Conservation (phyloP, 23 red algal species). For the Agarophyton chilense region DNA sequence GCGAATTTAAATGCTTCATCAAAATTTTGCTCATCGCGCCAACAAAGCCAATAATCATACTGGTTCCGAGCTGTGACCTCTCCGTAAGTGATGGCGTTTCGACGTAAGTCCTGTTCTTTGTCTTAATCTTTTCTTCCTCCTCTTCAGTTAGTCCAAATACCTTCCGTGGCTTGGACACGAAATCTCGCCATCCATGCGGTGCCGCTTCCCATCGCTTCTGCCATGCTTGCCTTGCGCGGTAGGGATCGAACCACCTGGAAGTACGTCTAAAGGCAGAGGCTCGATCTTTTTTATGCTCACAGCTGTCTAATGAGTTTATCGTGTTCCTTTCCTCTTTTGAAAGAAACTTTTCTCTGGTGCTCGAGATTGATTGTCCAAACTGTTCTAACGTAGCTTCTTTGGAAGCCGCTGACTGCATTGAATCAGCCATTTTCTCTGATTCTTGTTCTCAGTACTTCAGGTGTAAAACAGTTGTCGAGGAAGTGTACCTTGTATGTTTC, state of each 20-base stretch:
- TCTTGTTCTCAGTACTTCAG: neutral
- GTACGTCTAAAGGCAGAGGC: neutral
- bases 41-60: constrained; percentile 54
- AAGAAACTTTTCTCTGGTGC: neutral
- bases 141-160: constrained; percentile 62
- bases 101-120: constrained; percentile 57
- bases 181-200: constrained; percentile 53
- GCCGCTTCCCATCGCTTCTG: constrained; percentile 50
- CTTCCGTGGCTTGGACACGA: constrained; percentile 24
- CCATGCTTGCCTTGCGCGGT: constrained; percentile 24
- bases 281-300: neutral
- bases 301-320: neutral
- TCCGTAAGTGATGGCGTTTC: constrained; percentile 43
- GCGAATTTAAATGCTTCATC: constrained; percentile 59
- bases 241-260: constrained; percentile 22
- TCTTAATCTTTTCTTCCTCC: constrained; percentile 56
- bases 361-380: neutral
- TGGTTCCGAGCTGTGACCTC: constrained; percentile 41
- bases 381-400: neutral
- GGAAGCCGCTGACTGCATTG: neutral
- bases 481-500: too few species aligned
- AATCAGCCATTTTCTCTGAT: constrained; percentile 2
- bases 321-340: neutral
- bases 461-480: too few species aligned
- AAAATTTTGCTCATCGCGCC: constrained; percentile 68